Percentiles rank a stretch among this genome's conserved stretches.
Evolutionary conservation across 2,329 filamentous ascomycete species (phyloP).

Genomic region (Corinectria fuckeliana): DNA sequence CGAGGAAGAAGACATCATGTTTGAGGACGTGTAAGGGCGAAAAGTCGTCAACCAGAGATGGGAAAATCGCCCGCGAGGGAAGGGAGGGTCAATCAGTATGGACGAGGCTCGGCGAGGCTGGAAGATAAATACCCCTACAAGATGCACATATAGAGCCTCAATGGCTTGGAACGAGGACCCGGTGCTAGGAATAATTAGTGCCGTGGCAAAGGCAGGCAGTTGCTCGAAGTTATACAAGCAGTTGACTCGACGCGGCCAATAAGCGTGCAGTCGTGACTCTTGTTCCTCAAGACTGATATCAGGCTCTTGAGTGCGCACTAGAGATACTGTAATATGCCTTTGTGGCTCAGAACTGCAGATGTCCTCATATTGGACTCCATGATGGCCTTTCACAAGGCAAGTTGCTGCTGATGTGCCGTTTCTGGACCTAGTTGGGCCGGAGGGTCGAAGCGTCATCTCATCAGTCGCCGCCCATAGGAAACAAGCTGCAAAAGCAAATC

Average conservation of each 20-base stretch:
- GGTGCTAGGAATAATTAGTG: not conserved
- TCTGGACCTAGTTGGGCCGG: too few species aligned
- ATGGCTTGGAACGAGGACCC: too few species aligned
- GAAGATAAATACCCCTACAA: constrained; percentile 9
- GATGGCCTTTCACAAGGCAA: too few species aligned
- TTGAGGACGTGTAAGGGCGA: constrained; percentile 59
- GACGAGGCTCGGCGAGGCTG: not conserved
- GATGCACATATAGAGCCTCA: constrained; percentile 2
- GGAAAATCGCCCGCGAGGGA: not conserved
- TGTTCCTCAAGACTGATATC: too few species aligned
- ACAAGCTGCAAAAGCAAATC: not conserved
- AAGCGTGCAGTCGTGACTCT: not conserved
- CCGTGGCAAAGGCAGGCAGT: not conserved
- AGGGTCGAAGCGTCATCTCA: not conserved
- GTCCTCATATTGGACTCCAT: too few species aligned
- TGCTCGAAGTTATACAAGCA: not conserved
- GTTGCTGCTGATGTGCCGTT: too few species aligned
- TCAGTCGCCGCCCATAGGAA: not conserved
- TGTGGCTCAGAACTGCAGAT: too few species aligned
- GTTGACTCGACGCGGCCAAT: not conserved
- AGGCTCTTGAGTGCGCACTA: too few species aligned
- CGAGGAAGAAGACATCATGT: constrained; percentile 60
- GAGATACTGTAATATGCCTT: too few species aligned
- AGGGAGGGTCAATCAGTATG: not conserved
- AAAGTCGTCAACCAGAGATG: not conserved